Base-by-base conservation (phyloP, 768 basidiomycete genomes). In the Tricholoma furcatifolium region DNA sequence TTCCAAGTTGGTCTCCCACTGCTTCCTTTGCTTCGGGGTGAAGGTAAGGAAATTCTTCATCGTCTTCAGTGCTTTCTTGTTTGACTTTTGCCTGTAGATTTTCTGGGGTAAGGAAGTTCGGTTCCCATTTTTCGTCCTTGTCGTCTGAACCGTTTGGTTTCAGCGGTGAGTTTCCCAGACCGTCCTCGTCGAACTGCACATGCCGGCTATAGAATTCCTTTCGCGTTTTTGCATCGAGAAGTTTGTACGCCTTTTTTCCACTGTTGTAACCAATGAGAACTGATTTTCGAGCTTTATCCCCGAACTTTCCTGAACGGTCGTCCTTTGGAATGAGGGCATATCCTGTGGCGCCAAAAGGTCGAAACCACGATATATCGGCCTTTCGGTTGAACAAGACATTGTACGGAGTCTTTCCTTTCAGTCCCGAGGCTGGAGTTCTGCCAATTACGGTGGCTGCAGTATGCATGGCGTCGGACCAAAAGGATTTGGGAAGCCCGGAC, bases 141-240 rank as follows among this genome's bases (percentile, higher is more conserved):
- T n/a, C n/a, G n/a, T n/a, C n/a, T n/a, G n/a, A n/a, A n/a, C n/a
- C n/a, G n/a, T 21, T 15, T 15, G 18, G 17, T 7, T 43, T 43
- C 14, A 43, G 6, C 6, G 42, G 6, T 21, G 18, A 43, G 18
- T 7, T 14, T 23, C 14, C 8, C 9, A 12, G 20, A 4, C 30
- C 20, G 5, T 35, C 20, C 17, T 46, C 14, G 31, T 46, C 32
- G 35, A 46, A 46, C 2, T 17, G 30, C 2, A 46, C 31, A n/a
- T 46, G 45, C 20, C n/a, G n/a, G 17, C 45, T 46, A 31, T 20
- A 7, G n/a, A 46, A 46, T 21, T 46, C 45, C n/a, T 46, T 46
- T 35, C n/a, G n/a, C 14, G 45, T 46, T 20, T 46, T 46, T 32
- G 20, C 2, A 17, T 35, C 31, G 12, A 34, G 20, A 2, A 46